Evolutionary conservation across 192 early-diverging fungal species (phyloP).

Genomic region (Obelidium mucronatum): DNA sequence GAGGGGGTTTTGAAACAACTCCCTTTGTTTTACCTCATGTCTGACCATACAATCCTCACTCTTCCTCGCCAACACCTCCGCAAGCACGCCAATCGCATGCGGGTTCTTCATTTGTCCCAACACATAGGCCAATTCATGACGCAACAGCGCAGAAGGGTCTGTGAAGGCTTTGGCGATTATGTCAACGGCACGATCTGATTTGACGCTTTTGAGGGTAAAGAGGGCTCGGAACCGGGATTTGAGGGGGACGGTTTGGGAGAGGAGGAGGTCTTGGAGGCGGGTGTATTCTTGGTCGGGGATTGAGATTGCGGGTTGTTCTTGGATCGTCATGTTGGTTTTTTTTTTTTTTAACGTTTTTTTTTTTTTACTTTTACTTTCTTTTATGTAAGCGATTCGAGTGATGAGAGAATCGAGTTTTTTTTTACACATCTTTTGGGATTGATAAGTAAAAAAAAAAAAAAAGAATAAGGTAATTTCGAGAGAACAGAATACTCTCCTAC

Average conservation of each 20-base stretch:
- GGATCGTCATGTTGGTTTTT: too few relatives aligned
- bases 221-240: conserved; percentile 90
- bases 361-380: too few relatives aligned
- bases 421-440: too few relatives aligned
- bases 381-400: too few relatives aligned
- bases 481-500: too few relatives aligned
- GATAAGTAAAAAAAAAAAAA: too few relatives aligned
- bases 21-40: too few relatives aligned
- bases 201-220: conserved; percentile 89
- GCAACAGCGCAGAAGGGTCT: conserved; percentile 87
- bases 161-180: conserved; percentile 82
- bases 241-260: conserved; percentile 57
- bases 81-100: conserved; percentile 74
- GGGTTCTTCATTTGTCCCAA: conserved; percentile 93
- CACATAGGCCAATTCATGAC: conserved; percentile 97
- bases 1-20: conserved; percentile 31
- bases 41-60: conserved; percentile 93
- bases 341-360: too few relatives aligned
- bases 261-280: conserved; percentile 38
- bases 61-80: conserved; percentile 69
- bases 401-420: too few relatives aligned
- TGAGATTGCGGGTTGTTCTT: background rate
- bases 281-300: conserved; percentile 21
- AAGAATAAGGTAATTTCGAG: too few relatives aligned
- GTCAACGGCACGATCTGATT: conserved; percentile 74